Conservation (phyloP, 2,329 filamentous ascomycete species). For the Rhynchosporium agropyri region DNA sequence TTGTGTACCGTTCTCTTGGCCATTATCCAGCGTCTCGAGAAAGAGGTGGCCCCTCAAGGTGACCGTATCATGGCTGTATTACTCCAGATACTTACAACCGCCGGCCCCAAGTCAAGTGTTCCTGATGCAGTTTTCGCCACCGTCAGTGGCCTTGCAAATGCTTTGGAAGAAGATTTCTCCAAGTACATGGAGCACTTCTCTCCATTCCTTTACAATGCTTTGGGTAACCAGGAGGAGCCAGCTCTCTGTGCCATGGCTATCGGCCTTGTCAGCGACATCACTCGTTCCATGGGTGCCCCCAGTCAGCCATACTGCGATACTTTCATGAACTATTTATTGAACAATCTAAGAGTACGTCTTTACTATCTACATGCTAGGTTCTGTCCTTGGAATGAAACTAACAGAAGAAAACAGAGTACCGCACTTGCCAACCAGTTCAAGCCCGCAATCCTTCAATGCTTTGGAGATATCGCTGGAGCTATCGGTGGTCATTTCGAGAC, state of each 20-base stretch:
- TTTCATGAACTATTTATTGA: constrained; percentile 97
- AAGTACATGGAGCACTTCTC: constrained; percentile 98
- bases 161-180: constrained; percentile 87
- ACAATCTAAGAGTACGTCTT: constrained; percentile 75
- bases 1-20: constrained; percentile 88
- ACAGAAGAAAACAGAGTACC: constrained; percentile 62
- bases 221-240: constrained; percentile 94
- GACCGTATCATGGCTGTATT: constrained; percentile 93
- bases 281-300: constrained; percentile 84
- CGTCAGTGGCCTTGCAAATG: constrained; percentile 87
- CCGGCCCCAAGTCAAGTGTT: constrained; percentile 86
- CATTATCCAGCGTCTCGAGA: constrained; percentile 88
- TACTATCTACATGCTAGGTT: constrained; percentile 6
- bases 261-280: constrained; percentile 94
- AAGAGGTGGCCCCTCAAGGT: constrained; percentile 85
- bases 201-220: constrained; percentile 89
- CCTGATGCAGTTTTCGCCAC: constrained; percentile 92
- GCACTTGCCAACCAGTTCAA: constrained; percentile 95
- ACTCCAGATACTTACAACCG: constrained; percentile 75
- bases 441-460: constrained; percentile 95
- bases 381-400: constrained; percentile 35
- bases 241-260: constrained; percentile 96
- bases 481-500: constrained; percentile 91
- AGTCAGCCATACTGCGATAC: constrained; percentile 94
- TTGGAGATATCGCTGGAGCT: constrained; percentile 94